Evolutionary conservation across 768 basidiomycete species (phyloP).

Genomic region (Suillus clintonianus): DNA sequence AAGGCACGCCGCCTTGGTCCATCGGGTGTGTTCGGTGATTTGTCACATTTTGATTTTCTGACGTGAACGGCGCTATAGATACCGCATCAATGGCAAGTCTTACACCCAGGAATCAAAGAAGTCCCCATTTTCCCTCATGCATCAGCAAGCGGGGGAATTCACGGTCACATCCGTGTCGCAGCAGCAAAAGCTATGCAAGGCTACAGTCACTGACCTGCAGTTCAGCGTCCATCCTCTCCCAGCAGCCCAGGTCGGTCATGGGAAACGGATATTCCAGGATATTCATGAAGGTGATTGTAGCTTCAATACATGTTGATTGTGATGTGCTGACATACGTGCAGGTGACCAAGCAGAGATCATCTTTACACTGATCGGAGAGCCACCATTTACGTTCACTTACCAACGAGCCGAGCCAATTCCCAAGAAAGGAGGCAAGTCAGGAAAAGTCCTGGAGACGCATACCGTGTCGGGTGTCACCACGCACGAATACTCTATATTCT

Average conservation of each 20-base stretch:
- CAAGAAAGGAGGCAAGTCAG: conserved; percentile 68
- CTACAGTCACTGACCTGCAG: conserved; percentile 71
- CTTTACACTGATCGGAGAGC: conserved; percentile 87
- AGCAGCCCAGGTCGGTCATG: conserved; percentile 85
- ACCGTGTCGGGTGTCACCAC: conserved; percentile 79
- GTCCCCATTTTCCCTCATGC: conserved; percentile 84
- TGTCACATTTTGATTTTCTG: conserved; percentile 7
- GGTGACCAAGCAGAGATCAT: conserved; percentile 93
- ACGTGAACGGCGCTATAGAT: conserved; percentile 46
- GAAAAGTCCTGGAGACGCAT: conserved; percentile 88
- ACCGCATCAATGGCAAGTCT: conserved; percentile 76
- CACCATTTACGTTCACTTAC: conserved; percentile 96
- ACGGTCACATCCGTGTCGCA: conserved; percentile 87
- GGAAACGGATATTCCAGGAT: conserved; percentile 78
- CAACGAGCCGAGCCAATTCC: conserved; percentile 74
- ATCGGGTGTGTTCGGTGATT: conserved; percentile 58
- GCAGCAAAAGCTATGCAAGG: conserved; percentile 90
- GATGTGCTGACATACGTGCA: conserved; percentile 26
- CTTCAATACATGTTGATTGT: neutral
- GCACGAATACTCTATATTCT: conserved; percentile 86
- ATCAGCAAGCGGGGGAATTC: conserved; percentile 83
- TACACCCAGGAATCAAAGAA: conserved; percentile 73
- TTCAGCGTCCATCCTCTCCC: conserved; percentile 82
- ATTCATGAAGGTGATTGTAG: conserved; percentile 75
- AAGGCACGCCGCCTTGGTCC: conserved; percentile 92